Evolutionary conservation across 2,329 filamentous ascomycete genomes (phyloP), one percentile per base, ranked within the genome.

Genomic region (Apiospora marii): DNA sequence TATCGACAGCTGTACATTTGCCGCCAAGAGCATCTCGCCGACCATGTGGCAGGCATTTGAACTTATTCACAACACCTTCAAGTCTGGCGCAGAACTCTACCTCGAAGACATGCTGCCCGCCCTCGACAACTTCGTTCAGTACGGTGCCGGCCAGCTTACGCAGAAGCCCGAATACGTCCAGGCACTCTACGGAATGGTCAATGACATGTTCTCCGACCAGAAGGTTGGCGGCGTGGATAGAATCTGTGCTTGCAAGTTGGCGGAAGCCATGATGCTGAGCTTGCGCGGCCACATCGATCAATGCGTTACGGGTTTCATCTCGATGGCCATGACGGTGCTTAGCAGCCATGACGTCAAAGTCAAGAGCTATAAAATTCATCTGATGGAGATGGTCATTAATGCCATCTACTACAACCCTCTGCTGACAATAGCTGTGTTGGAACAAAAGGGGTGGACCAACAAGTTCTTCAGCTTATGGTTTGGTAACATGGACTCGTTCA

Each of bases 401-500:
- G 92, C 94, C 71, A 95, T 98, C 78, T 97, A 98, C 87, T 99
- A 99, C 87, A 98, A 98, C 85, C 95, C 96, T 1, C 84, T 92
- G 64, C 87, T 98, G 73, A 90, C 95, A 34, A 89, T 99, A 30
- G 92, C 95, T 74, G 91, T 98, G 49, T 89, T 99, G n/a, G 96
- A 99, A 85, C 85, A 88, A 70, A 96, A 97, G 79, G 92, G 91
- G 74, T 98, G 95, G 96, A 98, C 96, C 8, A 98, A 98, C 85
- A 97, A 97, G 81, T 99, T 99, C 86, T 99, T 99, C 87, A 98
- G 94, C 83, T 86, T 97, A 73, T 99, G 96, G 96, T 99, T 99
- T 83, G 94, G 94, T 58, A 97, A 92, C 84, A 99, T 99, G 85
- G 93, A 97, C 74, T 92, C 91, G 79, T 98, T 99, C 85, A 93